These are phyloP conservation scores for Coniella vitis DNA, from an alignment of 2,329 filamentous ascomycete species.

Conservation along the genomic window DNA sequence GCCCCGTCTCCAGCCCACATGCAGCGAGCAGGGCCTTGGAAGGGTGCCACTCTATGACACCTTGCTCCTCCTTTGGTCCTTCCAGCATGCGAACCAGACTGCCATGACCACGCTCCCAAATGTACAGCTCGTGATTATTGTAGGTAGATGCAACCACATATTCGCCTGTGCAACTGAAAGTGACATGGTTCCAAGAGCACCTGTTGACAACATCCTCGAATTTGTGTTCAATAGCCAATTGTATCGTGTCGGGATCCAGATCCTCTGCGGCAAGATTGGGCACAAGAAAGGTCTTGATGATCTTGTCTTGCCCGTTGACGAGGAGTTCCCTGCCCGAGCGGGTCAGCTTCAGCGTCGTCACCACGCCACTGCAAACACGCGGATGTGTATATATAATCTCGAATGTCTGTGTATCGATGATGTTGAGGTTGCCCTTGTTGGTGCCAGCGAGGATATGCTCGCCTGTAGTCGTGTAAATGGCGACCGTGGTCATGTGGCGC, in stretches of 20 bases:
- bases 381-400: constrained; percentile 77
- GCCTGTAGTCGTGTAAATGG: constrained; percentile 78
- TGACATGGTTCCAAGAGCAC: constrained; percentile 93
- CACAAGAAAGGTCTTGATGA: constrained; percentile 86
- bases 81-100: constrained; percentile 95
- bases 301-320: constrained; percentile 88
- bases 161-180: constrained; percentile 88
- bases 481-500: constrained; percentile 90
- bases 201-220: constrained; percentile 97
- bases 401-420: constrained; percentile 76
- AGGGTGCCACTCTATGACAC: constrained; percentile 96
- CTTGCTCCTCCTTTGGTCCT: constrained; percentile 92
- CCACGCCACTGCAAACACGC: constrained; percentile 78
- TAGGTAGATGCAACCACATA: constrained; percentile 95
- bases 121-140: constrained; percentile 98
- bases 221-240: constrained; percentile 90
- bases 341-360: constrained; percentile 81
- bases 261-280: constrained; percentile 66
- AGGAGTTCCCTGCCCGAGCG: constrained; percentile 80
- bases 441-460: constrained; percentile 89
- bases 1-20: constrained; percentile 85
- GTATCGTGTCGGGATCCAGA: constrained; percentile 77
- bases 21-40: constrained; percentile 79
- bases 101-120: constrained; percentile 92
- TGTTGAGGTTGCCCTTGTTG: constrained; percentile 92